Conservation (phyloP, 164 flowering plant species). For the Umbellularia californica region DNA sequence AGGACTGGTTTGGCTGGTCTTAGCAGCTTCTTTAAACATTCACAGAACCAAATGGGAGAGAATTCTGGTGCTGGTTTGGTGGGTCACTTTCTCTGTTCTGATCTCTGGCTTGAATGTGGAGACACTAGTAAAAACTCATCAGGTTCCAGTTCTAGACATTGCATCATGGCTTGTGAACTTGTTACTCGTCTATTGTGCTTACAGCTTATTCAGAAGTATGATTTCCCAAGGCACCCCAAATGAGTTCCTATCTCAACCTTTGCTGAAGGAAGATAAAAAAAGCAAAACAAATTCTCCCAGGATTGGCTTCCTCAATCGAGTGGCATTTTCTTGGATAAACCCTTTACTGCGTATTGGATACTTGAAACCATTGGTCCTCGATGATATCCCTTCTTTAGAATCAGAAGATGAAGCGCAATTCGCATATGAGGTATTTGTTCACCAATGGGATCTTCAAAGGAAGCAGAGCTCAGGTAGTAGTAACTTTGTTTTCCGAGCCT, state of each 20-base stretch:
- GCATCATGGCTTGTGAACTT: conserved; percentile 46
- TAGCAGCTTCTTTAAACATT: conserved; percentile 40
- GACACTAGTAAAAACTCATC: conserved; percentile 19
- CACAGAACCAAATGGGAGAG: conserved; percentile 29
- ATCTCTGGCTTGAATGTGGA: conserved; percentile 38
- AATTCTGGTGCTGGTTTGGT: conserved; percentile 47
- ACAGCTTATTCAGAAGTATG: conserved; percentile 19
- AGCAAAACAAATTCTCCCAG: conserved; percentile 10
- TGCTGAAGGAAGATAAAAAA: conserved; percentile 25
- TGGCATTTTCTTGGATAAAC: conserved; percentile 76
- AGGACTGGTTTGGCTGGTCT: conserved; percentile 53
- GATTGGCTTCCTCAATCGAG: conserved; percentile 35
- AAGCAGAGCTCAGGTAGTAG: conserved; percentile 13
- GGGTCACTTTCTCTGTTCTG: conserved; percentile 48
- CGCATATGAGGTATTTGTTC: conserved; percentile 45
- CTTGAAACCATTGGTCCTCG: conserved; percentile 46
- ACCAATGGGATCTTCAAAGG: conserved; percentile 33
- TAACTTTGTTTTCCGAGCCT: conserved; percentile 39
- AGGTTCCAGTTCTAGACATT: conserved; percentile 29
- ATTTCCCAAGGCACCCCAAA: conserved; percentile 11
- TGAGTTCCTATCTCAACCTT: conserved; percentile 36
- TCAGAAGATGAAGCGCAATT: conserved; percentile 54
- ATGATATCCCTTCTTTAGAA: conserved; percentile 60
- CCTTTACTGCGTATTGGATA: conserved; percentile 60
- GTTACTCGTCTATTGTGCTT: conserved; percentile 50